Percentiles rank a stretch among this genome's conserved stretches.
These are phyloP conservation scores for Exophiala spinifera DNA, from an alignment of 2,329 filamentous ascomycete species.

Conservation along the genomic window DNA sequence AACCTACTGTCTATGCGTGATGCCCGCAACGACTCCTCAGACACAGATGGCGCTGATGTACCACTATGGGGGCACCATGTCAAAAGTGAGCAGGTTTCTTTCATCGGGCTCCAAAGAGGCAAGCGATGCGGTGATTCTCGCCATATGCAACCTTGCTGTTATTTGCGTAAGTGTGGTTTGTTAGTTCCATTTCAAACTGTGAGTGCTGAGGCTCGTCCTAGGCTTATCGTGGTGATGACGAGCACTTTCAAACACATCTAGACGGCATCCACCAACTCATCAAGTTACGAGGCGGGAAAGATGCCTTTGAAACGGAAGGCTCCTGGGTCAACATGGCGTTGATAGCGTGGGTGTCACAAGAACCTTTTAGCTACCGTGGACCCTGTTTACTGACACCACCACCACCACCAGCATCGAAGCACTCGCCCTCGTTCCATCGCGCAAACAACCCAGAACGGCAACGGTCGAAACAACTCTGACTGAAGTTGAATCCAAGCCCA, in stretches of 20 bases:
- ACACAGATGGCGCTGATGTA: slow-evolving; percentile 11
- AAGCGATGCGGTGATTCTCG: slow-evolving; percentile 11
- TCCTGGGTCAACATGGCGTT: slow-evolving; percentile 5
- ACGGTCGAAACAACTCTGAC: no score
- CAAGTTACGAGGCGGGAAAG: slow-evolving; percentile 6
- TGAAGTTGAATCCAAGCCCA: slow-evolving; percentile 42
- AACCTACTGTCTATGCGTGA: slow-evolving; percentile 13
- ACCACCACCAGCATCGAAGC: no score
- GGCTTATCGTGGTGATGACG: slow-evolving; percentile 7
- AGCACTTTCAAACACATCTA: slow-evolving; percentile 7
- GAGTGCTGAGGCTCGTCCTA: background rate
- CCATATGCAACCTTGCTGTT: slow-evolving; percentile 14
- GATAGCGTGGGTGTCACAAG: slow-evolving; percentile 3
- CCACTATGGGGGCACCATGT: slow-evolving; percentile 16
- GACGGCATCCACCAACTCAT: slow-evolving; percentile 2
- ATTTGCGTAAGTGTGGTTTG: slow-evolving; percentile 9
- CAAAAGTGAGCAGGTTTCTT: slow-evolving; percentile 4
- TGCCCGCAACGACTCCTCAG: slow-evolving; percentile 6
- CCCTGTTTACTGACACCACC: no score
- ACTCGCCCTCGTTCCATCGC: no score
- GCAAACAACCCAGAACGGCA: no score
- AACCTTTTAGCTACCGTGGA: no score
- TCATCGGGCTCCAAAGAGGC: background rate
- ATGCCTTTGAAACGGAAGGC: background rate
- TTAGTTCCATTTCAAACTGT: background rate